phyloP scores from a whole-genome alignment of 2,329 filamentous ascomycete species.

The Hypoxylon sp. region DNA sequence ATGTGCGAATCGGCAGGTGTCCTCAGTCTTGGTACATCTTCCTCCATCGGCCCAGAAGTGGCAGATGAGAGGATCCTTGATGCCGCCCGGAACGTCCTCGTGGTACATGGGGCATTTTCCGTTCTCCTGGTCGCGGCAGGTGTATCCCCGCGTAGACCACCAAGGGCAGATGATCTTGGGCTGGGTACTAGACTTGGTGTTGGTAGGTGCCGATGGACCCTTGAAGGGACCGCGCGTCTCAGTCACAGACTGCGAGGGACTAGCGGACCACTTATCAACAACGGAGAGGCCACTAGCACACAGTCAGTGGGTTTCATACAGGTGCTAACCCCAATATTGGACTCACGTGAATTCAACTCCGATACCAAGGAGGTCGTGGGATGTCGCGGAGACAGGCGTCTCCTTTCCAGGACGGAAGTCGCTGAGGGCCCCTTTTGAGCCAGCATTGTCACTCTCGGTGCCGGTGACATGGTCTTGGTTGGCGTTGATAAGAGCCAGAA shows the following conservation, averaged over 20 bases:
- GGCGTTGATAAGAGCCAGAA: conserved; percentile 37
- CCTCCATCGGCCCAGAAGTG: conserved; percentile 45
- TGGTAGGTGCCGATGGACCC: not conserved
- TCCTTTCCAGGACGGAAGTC: conserved; percentile 14
- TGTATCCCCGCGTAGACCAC: conserved; percentile 41
- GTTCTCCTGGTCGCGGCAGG: conserved; percentile 35
- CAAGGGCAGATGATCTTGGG: conserved; percentile 45
- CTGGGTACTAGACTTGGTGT: not conserved
- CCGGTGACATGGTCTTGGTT: conserved; percentile 7
- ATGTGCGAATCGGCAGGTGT: conserved; percentile 43
- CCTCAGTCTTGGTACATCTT: conserved; percentile 39
- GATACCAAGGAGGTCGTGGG: conserved; percentile 27
- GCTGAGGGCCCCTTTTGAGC: not conserved
- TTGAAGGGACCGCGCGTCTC: not conserved
- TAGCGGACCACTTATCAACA: not conserved
- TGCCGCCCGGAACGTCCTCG: conserved; percentile 32
- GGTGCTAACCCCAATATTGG: not conserved
- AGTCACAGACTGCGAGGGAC: not conserved
- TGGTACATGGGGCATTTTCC: conserved; percentile 39
- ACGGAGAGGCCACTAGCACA: conserved; percentile 3
- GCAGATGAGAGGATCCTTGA: conserved; percentile 47
- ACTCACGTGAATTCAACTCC: conserved; percentile 19
- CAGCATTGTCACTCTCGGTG: not conserved
- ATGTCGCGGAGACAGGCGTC: conserved; percentile 16
- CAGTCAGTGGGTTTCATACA: conserved; percentile 9